These are phyloP conservation scores for Cryoendolithus antarcticus DNA, from an alignment of 2,329 filamentous ascomycete genomes.

Conservation along the genomic window DNA sequence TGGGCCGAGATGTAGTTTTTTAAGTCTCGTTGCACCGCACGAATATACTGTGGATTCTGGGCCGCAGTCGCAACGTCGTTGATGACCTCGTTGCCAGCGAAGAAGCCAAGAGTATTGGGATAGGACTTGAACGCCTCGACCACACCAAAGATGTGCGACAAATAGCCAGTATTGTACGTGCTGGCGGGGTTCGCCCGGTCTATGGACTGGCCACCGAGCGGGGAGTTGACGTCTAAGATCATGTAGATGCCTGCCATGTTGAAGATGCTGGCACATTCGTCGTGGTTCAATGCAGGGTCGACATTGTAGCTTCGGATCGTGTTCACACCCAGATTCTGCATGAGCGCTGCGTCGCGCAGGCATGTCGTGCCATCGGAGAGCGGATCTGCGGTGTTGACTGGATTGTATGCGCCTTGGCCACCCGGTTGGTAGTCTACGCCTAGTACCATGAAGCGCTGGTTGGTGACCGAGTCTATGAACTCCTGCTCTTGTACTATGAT, in stretches of 20 bases:
- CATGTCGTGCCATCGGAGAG: conserved; percentile 45
- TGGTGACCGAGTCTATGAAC: conserved; percentile 47
- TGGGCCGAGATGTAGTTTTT: conserved; percentile 56
- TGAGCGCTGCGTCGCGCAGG: conserved; percentile 49
- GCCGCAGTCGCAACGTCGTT: conserved; percentile 43
- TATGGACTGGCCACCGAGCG: conserved; percentile 42
- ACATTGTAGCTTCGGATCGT: conserved; percentile 55
- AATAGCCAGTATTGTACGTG: conserved; percentile 44
- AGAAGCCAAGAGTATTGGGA: conserved; percentile 54
- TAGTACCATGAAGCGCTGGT: conserved; percentile 48
- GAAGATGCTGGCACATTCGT: conserved; percentile 52
- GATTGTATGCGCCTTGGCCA: conserved; percentile 42
- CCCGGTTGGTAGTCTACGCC: conserved; percentile 56
- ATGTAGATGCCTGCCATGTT: conserved; percentile 55
- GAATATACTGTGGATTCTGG: conserved; percentile 45
- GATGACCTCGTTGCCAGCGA: conserved; percentile 57
- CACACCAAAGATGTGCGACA: conserved; percentile 47
- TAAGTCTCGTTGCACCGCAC: conserved; percentile 53
- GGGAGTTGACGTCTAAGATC: conserved; percentile 54
- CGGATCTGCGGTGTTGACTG: conserved; percentile 38
- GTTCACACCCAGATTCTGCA: conserved; percentile 50
- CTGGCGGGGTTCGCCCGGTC: conserved; percentile 42
- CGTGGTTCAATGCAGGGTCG: conserved; percentile 47
- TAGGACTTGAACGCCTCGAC: conserved; percentile 56
- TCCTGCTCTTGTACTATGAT: conserved; percentile 47